Evolutionary conservation across 805 yeast genomes (phyloP), one percentile per base, ranked within the genome.

Genomic region (Metschnikowia vanudenii): DNA sequence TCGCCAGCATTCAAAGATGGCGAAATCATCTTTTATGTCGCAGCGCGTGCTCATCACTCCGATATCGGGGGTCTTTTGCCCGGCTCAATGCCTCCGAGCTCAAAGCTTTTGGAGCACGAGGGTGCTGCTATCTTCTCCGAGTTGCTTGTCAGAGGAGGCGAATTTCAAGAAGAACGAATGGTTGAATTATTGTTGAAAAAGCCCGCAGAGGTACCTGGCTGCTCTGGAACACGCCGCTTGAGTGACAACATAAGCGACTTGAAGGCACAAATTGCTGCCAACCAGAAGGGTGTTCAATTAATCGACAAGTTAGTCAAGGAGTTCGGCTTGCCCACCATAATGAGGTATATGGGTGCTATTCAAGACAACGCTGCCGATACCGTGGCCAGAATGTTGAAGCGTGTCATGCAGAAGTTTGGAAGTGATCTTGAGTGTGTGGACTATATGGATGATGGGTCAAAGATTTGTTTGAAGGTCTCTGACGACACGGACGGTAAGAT

Each of bases 31-130:
- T 91, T 91, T 63, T 91, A 88, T 74, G 90, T 88, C 12, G 98
- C 97, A 0, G 84, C 96, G 0, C 75, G 98, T 53, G 97, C 97
- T 2, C 98, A 91, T 67, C 98, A 92, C 67, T 91, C 97, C 5
- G 98, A 91, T 65, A 91, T 92, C 59, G 97, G 98, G 14, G 95
- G 96, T 12, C 80, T 85, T 47, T 68, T 88, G 30, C 96, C 97
- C 0, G 97, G 97, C 1, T 85, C 96, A 0, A 89, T 91, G 90
- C 97, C 97, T 13, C 96, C 97, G 9, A 82, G 85, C 60, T 88
- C 97, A 2, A 88, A 83, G 58, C 82, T 82, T 49, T 68, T 92
- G 34, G 85, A 81, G 74, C 91, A 91, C 60, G 97, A 91, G 67
- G 98, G 97, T 37, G 97, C 96, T 2, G 80, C 88, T 2, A 89